Evolutionary conservation across 2,329 filamentous ascomycete species (phyloP).

Genomic region (Sclerotinia spermophila): DNA sequence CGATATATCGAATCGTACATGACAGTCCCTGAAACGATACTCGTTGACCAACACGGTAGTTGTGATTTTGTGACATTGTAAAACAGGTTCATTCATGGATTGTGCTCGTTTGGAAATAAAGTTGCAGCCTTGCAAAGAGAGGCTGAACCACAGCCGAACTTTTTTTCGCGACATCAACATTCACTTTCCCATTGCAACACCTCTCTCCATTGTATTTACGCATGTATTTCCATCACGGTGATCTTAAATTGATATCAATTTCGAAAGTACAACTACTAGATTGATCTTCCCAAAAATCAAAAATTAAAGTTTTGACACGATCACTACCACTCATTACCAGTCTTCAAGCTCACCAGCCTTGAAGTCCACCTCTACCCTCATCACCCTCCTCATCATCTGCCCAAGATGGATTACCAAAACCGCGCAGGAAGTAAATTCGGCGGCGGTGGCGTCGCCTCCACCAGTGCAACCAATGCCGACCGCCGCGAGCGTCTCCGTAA

Average conservation of each 20-base stretch:
- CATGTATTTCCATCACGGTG: background rate
- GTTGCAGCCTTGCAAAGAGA: conserved; percentile 23
- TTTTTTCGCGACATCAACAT: conserved; percentile 19
- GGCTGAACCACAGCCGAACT: conserved; percentile 30
- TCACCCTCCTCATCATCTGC: background rate
- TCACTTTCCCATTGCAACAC: conserved; percentile 13
- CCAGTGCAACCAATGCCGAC: conserved; percentile 92
- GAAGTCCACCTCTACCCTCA: background rate
- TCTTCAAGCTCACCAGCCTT: background rate
- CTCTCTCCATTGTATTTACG: background rate
- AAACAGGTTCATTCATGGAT: conserved; percentile 24
- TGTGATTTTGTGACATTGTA: conserved; percentile 21
- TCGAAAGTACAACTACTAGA: background rate
- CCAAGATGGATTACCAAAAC: conserved; percentile 74
- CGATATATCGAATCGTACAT: conserved; percentile 83
- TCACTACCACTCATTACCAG: background rate
- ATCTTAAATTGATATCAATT: background rate
- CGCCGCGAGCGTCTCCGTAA: conserved; percentile 95
- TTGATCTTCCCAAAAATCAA: background rate
- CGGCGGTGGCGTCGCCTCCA: conserved; percentile 91
- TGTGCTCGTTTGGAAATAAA: conserved; percentile 8
- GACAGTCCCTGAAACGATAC: conserved; percentile 72
- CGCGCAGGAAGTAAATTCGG: conserved; percentile 97
- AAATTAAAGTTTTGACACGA: background rate
- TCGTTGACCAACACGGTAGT: conserved; percentile 63